phyloP scores from a whole-genome alignment of 768 basidiomycete species.

The Cystofilobasidium capitatum region DNA sequence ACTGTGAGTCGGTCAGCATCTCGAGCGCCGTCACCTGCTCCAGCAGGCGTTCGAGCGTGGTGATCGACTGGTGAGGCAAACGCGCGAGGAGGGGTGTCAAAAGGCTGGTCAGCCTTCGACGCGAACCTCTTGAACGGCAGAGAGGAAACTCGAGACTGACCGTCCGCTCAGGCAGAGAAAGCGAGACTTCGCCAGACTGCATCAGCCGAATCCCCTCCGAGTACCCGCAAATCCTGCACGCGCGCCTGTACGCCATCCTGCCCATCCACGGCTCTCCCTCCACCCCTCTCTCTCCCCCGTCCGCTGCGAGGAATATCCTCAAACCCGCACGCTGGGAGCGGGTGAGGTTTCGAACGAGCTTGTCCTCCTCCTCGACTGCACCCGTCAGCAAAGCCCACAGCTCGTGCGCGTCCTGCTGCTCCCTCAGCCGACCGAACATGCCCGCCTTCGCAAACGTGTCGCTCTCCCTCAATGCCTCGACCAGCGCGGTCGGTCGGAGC shows the following conservation, averaged over 20 bases:
- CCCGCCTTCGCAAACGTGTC: conserved; percentile 9
- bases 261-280: conserved; percentile 16
- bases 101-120: background rate
- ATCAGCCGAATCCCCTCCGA: conserved; percentile 25
- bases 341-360: background rate
- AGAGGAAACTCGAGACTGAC: background rate
- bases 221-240: conserved; percentile 22
- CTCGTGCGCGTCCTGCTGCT: conserved; percentile 27
- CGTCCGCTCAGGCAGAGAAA: conserved; percentile 5
- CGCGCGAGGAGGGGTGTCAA: background rate
- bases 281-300: background rate
- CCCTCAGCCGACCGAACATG: conserved; percentile 21
- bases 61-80: background rate
- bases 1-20: conserved; percentile 79
- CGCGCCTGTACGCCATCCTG: conserved; percentile 19
- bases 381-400: conserved; percentile 18
- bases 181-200: conserved; percentile 12
- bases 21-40: conserved; percentile 83
- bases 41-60: conserved; percentile 39
- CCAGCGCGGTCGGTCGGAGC: conserved; percentile 17
- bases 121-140: background rate
- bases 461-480: conserved; percentile 17
- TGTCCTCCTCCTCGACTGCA: conserved; percentile 18
- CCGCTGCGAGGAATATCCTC: background rate
- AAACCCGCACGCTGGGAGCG: background rate